Evolutionary conservation across 1,139 yeast species (phyloP).

Genomic region (Kluyveromyces sp.): DNA sequence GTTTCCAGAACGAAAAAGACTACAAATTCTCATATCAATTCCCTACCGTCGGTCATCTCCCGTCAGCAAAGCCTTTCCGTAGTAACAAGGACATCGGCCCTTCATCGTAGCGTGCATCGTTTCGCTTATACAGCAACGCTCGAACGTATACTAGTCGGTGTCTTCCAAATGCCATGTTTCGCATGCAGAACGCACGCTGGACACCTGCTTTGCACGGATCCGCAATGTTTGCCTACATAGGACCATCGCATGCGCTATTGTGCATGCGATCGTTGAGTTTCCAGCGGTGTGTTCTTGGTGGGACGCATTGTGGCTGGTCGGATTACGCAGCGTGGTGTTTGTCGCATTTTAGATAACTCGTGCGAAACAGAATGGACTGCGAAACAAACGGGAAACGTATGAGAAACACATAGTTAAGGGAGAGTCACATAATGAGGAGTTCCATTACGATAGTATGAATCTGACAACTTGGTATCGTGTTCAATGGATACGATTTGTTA

Average conservation of each 20-base stretch:
- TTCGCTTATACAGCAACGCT: not conserved
- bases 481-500: not conserved
- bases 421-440: too few species aligned
- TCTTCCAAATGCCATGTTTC: constrained; percentile 1
- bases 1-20: not conserved
- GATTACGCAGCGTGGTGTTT: constrained; percentile 1
- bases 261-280: not conserved
- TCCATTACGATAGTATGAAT: too few species aligned
- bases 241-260: not conserved
- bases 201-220: not conserved
- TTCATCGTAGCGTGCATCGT: not conserved
- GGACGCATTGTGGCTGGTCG: not conserved
- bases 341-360: constrained; percentile 3
- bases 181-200: not conserved
- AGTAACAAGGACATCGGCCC: too few species aligned
- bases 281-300: not conserved
- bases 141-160: not conserved
- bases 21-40: too few species aligned
- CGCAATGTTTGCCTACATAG: not conserved
- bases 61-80: not conserved
- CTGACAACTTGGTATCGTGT: too few species aligned
- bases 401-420: constrained; percentile 1
- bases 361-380: not conserved
- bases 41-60: not conserved
- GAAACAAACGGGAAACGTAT: constrained; percentile 3